Percentiles rank a stretch among this genome's conserved stretches.
These are phyloP conservation scores for Monilinia polystroma DNA, from an alignment of 2,329 filamentous ascomycete species.

Conservation along the genomic window DNA sequence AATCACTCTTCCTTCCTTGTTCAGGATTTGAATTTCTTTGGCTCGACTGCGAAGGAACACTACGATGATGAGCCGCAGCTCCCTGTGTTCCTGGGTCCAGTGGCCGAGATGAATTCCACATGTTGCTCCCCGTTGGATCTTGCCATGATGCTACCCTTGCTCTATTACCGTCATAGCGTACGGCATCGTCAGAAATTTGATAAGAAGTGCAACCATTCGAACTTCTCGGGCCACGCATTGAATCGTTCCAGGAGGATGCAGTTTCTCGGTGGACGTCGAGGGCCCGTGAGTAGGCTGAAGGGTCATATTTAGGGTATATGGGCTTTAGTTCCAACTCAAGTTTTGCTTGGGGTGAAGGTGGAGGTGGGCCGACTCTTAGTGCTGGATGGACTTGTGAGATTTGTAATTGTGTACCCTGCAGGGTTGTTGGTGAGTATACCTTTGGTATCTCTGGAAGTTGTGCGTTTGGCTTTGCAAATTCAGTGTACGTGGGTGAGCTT, in stretches of 20 bases:
- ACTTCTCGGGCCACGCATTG: not conserved
- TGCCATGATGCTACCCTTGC: constrained; percentile 17
- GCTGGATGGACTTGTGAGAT: constrained; percentile 15
- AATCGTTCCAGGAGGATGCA: constrained; percentile 16
- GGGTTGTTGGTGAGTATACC: not conserved
- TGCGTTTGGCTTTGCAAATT: constrained; percentile 6
- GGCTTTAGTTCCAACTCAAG: not conserved
- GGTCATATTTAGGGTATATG: not conserved
- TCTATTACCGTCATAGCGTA: not conserved
- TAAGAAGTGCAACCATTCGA: not conserved
- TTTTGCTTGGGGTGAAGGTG: not conserved
- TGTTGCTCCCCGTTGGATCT: not conserved
- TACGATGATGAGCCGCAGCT: constrained; percentile 8
- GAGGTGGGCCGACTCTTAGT: not conserved
- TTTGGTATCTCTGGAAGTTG: constrained; percentile 5
- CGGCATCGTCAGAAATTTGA: not conserved
- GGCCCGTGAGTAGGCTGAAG: constrained; percentile 2
- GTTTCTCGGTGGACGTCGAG: not conserved
- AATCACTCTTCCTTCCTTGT: not conserved
- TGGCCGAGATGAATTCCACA: constrained; percentile 8
- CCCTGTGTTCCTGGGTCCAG: constrained; percentile 1
- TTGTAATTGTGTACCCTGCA: constrained; percentile 13
- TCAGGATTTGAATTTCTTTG: not conserved
- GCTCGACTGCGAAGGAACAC: not conserved
- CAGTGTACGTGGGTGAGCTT: constrained; percentile 4